Percentiles rank a stretch among this genome's conserved stretches.
These are phyloP conservation scores for Panicum miliaceum DNA, from an alignment of 176 grass and related monocot genomes.

Conservation along the genomic window DNA sequence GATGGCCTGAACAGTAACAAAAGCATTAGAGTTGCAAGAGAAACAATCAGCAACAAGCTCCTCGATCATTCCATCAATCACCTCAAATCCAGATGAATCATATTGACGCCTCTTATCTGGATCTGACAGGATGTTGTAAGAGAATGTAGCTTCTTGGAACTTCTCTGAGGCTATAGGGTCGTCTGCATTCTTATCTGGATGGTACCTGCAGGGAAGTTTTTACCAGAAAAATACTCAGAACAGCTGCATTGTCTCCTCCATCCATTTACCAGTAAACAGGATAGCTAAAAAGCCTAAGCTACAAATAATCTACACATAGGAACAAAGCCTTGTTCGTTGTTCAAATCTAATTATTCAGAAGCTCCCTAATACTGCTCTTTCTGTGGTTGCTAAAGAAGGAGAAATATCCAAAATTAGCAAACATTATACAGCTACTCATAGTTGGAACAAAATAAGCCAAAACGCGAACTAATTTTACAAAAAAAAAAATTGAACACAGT, in stretches of 20 bases:
- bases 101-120: conserved; percentile 89
- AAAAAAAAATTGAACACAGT: conserved; percentile 12
- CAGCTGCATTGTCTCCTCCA: background rate
- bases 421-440: background rate
- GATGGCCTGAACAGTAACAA: conserved; percentile 62
- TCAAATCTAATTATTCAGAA: conserved; percentile 30
- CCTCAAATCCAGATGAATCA: conserved; percentile 93
- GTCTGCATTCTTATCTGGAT: conserved; percentile 98
- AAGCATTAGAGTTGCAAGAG: conserved; percentile 14
- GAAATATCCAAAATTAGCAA: conserved; percentile 4
- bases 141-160: conserved; percentile 98
- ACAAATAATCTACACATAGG: background rate
- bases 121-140: conserved; percentile 97
- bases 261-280: conserved; percentile 6
- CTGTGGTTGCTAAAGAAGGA: background rate
- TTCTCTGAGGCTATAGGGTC: conserved; percentile 86
- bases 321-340: background rate
- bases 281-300: background rate
- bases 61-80: conserved; percentile 29
- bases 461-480: background rate
- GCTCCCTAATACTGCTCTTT: background rate
- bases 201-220: conserved; percentile 57
- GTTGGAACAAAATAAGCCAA: background rate
- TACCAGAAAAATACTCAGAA: conserved; percentile 20
- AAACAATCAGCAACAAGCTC: conserved; percentile 29